Evolutionary conservation across 2,329 filamentous ascomycete genomes (phyloP).

Genomic region (Diaporthe nobilis): DNA sequence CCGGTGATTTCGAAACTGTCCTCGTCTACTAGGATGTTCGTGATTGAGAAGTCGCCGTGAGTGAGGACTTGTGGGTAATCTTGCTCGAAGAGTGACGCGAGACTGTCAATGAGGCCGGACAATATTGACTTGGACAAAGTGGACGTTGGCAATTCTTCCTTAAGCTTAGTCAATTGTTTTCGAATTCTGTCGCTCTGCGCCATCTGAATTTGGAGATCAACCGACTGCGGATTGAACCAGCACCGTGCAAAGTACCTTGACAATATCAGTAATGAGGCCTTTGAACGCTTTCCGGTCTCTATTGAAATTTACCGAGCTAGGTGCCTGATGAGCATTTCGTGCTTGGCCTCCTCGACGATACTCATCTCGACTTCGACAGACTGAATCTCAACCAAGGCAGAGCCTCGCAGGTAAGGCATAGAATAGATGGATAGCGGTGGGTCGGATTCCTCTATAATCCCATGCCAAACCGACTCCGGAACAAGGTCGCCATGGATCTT

Average conservation of each 20-base stretch:
- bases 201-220: background rate
- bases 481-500: constrained; percentile 48
- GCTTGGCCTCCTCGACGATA: background rate
- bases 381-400: constrained; percentile 35
- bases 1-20: constrained; percentile 46
- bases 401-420: constrained; percentile 43
- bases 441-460: constrained; percentile 46
- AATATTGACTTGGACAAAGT: constrained; percentile 39
- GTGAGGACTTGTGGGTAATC: constrained; percentile 50
- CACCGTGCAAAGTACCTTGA: constrained; percentile 49
- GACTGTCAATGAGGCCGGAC: constrained; percentile 42
- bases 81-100: constrained; percentile 47
- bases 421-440: constrained; percentile 44
- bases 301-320: constrained; percentile 38
- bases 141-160: constrained; percentile 41
- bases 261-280: background rate
- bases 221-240: constrained; percentile 40
- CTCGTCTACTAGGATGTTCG: constrained; percentile 50
- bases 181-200: background rate
- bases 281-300: too few relatives aligned
- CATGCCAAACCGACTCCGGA: constrained; percentile 45
- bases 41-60: constrained; percentile 49
- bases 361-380: constrained; percentile 42
- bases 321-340: constrained; percentile 37
- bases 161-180: background rate